Evolutionary conservation across 2,329 filamentous ascomycete species (phyloP), one percentile per base, ranked within the genome.

Genomic region (Colletotrichum sp.): DNA sequence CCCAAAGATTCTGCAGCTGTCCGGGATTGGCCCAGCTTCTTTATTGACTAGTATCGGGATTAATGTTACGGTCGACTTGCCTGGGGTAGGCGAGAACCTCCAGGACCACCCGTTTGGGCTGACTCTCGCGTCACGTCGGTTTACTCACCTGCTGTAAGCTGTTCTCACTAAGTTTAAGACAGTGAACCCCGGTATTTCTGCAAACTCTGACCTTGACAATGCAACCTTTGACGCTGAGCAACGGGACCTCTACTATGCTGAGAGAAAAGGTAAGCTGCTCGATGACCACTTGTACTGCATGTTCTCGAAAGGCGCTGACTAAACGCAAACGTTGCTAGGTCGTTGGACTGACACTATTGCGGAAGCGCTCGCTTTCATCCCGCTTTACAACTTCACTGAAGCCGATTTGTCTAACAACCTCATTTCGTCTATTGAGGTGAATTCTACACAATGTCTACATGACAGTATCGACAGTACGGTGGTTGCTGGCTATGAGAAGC

Each of bases 1-100:
- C 24, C 87, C 82, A 30, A 84, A 88, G 62, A 79, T 90, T 4
- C 82, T 90, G 0, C 86, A 89, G 76, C 81, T 88, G 2, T 89
- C 87, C 14, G 89, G 89, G 0, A 84, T 90, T 5, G 89, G 89
- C 0, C 81, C 83, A 6, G 76, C 79, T 7, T 78, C 80, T 4
- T 76, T 86, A 1, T 79, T 90, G 6, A 71, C 81, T 0, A 73
- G 77, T 5, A 79, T 85, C 18, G 80, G 81, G 0, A 87, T 91
- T 21, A 74, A 81, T 4, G 9, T 30, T 4, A 16, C 55, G 2
- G 63, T 63, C 2, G 58, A 76, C 30, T 21, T 76, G 9, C 75
- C 75, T 0, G 75, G 63, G 4, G 73, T 77, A 0, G 75, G 69
- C 9, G 67, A 56, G 9, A 77, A 75, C 52, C 73, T 77, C 10